phyloP scores from a whole-genome alignment of 129 eudicot species.

The Deinandra increscens region DNA sequence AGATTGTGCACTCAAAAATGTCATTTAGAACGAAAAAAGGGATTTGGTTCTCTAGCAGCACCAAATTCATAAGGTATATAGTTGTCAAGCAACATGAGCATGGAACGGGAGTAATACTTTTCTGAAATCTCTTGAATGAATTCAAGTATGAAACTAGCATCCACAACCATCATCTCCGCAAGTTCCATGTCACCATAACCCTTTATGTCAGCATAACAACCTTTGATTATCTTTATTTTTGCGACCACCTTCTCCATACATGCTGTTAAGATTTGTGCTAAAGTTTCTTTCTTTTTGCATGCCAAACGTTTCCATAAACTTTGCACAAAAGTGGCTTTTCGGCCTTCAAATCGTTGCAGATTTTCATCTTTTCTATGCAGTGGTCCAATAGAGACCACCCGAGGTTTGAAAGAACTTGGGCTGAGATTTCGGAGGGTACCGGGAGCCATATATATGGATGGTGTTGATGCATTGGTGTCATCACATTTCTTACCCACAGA shows the following conservation, averaged over 20 bases:
- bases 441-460: conserved; percentile 13
- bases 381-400: conserved; percentile 25
- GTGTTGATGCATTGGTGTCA: not conserved
- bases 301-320: not conserved
- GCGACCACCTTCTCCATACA: conserved; percentile 5
- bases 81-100: no score
- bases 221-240: not conserved
- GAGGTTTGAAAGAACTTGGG: conserved; percentile 19
- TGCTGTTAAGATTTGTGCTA: not conserved
- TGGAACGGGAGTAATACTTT: no score
- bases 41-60: conserved; percentile 33
- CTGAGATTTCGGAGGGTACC: conserved; percentile 6
- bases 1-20: conserved; percentile 17
- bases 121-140: no score
- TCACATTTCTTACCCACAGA: not conserved
- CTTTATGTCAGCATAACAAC: not conserved
- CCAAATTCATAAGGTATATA: conserved; percentile 1
- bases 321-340: not conserved
- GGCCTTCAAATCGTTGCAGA: not conserved
- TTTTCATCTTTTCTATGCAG: conserved; percentile 11
- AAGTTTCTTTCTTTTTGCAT: not conserved
- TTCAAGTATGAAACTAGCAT: conserved; percentile 29
- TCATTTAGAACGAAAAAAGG: conserved; percentile 31
- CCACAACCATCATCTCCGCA: conserved; percentile 30
- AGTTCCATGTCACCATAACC: not conserved